A percentile compares a stretch with the other conserved stretches of the same genome.
These are phyloP conservation scores for Hypoxylon sp. DNA, from an alignment of 2,329 filamentous ascomycete genomes.

Conservation along the genomic window DNA sequence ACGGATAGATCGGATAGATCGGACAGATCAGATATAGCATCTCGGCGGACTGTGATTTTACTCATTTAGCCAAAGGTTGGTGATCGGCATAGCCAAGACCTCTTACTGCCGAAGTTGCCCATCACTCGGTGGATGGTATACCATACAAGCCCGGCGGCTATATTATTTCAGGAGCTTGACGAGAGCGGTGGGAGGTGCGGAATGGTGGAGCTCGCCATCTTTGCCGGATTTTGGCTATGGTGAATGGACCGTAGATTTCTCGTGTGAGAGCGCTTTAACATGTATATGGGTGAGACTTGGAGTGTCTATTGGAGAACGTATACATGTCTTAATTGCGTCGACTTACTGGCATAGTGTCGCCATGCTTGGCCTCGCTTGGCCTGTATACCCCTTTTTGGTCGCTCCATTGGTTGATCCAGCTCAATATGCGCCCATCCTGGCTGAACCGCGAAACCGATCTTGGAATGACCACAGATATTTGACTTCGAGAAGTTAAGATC, in stretches of 20 bases:
- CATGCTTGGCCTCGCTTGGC: conserved; percentile 37
- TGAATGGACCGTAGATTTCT: conserved; percentile 12
- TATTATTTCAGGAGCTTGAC: conserved; percentile 22
- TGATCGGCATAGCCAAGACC: conserved; percentile 37
- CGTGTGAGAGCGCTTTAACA: background rate
- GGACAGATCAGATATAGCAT: conserved; percentile 21
- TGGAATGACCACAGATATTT: background rate
- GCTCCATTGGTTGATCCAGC: conserved; percentile 17
- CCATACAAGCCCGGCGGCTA: conserved; percentile 29
- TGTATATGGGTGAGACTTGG: conserved; percentile 14
- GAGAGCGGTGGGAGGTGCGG: conserved; percentile 5
- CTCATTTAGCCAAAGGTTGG: conserved; percentile 37
- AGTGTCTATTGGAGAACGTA: conserved; percentile 6
- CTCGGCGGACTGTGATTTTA: background rate
- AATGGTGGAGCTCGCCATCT: background rate
- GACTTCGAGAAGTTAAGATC: conserved; percentile 33
- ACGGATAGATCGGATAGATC: conserved; percentile 34
- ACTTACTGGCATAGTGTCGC: background rate
- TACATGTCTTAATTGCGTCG: background rate
- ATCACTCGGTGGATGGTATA: conserved; percentile 16
- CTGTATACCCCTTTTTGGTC: conserved; percentile 2
- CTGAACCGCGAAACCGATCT: conserved; percentile 13
- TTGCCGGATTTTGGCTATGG: conserved; percentile 28
- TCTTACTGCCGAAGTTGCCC: conserved; percentile 12
- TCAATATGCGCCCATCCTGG: conserved; percentile 21